These are phyloP conservation scores for Termitomyces sp. DNA, from an alignment of 768 basidiomycete genomes.

Conservation along the genomic window DNA sequence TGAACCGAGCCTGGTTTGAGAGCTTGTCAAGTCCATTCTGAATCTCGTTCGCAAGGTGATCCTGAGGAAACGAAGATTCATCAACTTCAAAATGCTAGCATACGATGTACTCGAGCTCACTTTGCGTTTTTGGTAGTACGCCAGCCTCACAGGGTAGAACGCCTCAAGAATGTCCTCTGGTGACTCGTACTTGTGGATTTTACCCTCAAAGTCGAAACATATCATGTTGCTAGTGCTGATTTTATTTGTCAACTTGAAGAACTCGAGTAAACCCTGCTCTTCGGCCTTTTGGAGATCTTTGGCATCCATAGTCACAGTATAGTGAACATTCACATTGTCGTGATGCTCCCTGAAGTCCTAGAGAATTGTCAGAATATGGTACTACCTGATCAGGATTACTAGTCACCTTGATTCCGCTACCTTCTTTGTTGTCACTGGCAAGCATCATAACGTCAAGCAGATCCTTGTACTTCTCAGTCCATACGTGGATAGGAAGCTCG, in stretches of 20 bases:
- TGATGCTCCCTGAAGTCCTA: slow-evolving; percentile 98
- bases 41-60: slow-evolving; percentile 78
- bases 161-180: slow-evolving; percentile 92
- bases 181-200: slow-evolving; percentile 88
- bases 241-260: slow-evolving; percentile 84
- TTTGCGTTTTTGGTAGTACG: slow-evolving; percentile 96
- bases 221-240: slow-evolving; percentile 97
- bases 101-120: slow-evolving; percentile 34
- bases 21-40: slow-evolving; percentile 78
- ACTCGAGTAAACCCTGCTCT: slow-evolving; percentile 82
- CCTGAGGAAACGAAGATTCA: slow-evolving; percentile 38
- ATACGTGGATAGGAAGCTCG: slow-evolving; percentile 91
- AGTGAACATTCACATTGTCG: slow-evolving; percentile 88
- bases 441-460: slow-evolving; percentile 92
- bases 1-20: slow-evolving; percentile 93
- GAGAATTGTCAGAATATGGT: slow-evolving; percentile 1
- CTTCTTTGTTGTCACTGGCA: slow-evolving; percentile 64
- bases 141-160: slow-evolving; percentile 84
- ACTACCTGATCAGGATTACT: neutral
- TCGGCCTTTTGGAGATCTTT: slow-evolving; percentile 85
- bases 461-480: slow-evolving; percentile 92
- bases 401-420: slow-evolving; percentile 71
- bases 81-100: neutral
- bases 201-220: slow-evolving; percentile 93
- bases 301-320: slow-evolving; percentile 73